Conservation (phyloP, 176 grass and related monocot genomes). For the Oryza meridionalis region DNA sequence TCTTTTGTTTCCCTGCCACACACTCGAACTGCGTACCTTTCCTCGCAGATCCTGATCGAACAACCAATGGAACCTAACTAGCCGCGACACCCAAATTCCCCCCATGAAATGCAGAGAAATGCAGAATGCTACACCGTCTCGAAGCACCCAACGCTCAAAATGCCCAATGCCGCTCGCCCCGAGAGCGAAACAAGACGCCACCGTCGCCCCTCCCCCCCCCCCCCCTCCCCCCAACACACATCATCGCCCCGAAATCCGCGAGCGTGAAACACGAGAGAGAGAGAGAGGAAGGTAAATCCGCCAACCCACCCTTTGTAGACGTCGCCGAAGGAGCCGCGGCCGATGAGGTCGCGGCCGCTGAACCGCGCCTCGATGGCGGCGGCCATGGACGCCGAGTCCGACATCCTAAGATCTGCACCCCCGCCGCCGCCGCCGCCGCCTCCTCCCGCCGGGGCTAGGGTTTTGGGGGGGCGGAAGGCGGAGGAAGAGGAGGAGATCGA, state of each 20-base stretch:
- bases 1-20: not conserved
- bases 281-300: not conserved
- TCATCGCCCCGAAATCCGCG: conserved; percentile 31
- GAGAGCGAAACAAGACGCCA: conserved; percentile 6
- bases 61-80: conserved; percentile 31
- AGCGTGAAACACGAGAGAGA: not conserved
- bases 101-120: not conserved
- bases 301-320: conserved; percentile 81
- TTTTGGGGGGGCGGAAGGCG: not conserved
- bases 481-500: conserved; percentile 8
- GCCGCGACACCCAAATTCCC: conserved; percentile 10
- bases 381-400: conserved; percentile 65
- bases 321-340: conserved; percentile 85
- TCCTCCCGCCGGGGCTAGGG: not conserved
- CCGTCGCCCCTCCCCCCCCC: conserved; percentile 1
- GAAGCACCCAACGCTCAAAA: not conserved
- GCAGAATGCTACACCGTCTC: not conserved
- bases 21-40: not conserved
- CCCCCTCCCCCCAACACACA: not conserved
- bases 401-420: conserved; percentile 61
- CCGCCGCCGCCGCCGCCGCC: not conserved
- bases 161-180: conserved; percentile 42
- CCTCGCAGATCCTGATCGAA: conserved; percentile 28
- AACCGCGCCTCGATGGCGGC: conserved; percentile 82
- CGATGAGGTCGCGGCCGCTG: conserved; percentile 82